These are phyloP conservation scores for Auriscalpium microsporum DNA, from an alignment of 768 basidiomycete genomes.

Conservation along the genomic window DNA sequence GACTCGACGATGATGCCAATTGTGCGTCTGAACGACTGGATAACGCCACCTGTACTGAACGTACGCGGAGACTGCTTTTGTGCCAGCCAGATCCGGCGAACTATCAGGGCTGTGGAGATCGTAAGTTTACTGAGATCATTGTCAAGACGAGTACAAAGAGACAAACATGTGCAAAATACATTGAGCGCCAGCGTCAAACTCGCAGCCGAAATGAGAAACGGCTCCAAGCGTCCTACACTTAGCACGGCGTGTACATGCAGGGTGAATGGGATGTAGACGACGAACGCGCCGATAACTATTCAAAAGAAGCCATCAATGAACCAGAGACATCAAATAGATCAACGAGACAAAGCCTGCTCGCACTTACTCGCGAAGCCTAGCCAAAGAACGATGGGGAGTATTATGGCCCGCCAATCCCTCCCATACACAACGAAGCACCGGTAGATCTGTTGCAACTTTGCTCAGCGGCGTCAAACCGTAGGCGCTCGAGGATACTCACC, in stretches of 20 bases:
- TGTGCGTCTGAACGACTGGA: conserved; percentile 5
- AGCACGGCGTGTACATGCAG: not conserved
- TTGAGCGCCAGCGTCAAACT: not conserved
- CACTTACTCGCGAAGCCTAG: conserved; percentile 7
- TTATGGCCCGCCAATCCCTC: conserved; percentile 12
- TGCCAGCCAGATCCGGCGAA: not conserved
- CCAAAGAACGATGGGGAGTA: conserved; percentile 16
- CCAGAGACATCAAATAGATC: not conserved
- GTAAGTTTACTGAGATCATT: too few relatives aligned
- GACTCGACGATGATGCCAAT: conserved; percentile 26
- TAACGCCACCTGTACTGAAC: not conserved
- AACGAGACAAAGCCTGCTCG: conserved; percentile 4
- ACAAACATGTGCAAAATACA: not conserved
- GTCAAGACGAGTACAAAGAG: not conserved
- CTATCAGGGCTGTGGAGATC: not conserved
- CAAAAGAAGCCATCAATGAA: not conserved
- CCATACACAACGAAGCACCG: conserved; percentile 21
- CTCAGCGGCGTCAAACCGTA: too few relatives aligned
- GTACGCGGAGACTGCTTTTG: not conserved
- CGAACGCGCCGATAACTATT: conserved; percentile 5
- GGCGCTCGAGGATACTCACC: conserved; percentile 16
- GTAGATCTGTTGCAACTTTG: conserved; percentile 5
- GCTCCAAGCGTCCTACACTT: not conserved
- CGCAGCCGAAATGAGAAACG: not conserved
- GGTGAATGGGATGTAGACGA: conserved; percentile 7